These are phyloP conservation scores for Helenozyma rhizophorensis DNA, from an alignment of 805 yeast species.

Conservation along the genomic window DNA sequence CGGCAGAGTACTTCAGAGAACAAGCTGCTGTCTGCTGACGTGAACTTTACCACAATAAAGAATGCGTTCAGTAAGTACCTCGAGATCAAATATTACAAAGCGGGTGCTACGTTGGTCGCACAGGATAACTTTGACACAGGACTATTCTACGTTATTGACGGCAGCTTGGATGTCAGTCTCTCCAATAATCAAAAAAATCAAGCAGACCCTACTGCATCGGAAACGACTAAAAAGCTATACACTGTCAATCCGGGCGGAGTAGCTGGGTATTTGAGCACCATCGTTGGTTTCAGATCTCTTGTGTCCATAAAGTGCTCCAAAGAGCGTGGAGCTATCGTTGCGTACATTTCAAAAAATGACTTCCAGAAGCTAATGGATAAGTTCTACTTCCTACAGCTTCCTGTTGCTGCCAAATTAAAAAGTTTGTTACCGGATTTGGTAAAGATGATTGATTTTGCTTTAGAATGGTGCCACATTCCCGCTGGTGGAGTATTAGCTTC, in stretches of 20 bases:
- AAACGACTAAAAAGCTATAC: conserved; percentile 39
- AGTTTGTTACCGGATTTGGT: conserved; percentile 63
- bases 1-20: too few relatives aligned
- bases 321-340: conserved; percentile 56
- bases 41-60: conserved; percentile 49
- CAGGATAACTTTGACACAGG: conserved; percentile 71
- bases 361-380: conserved; percentile 68
- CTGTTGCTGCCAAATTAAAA: conserved; percentile 71
- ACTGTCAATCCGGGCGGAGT: conserved; percentile 72
- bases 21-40: conserved; percentile 5
- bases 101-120: conserved; percentile 55
- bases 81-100: conserved; percentile 48
- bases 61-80: conserved; percentile 56
- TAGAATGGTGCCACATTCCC: conserved; percentile 91
- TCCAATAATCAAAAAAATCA: conserved; percentile 4
- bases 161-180: conserved; percentile 55
- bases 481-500: conserved; percentile 78
- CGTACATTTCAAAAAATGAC: conserved; percentile 59
- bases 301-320: conserved; percentile 62
- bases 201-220: not conserved
- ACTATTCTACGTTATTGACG: conserved; percentile 74
- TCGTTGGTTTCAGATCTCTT: conserved; percentile 76
- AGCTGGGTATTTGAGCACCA: conserved; percentile 81
- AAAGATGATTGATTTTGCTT: conserved; percentile 77
- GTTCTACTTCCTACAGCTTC: conserved; percentile 69